Conservation (phyloP, 208 protist genomes). For the Wallacemonas rigidus region DNA sequence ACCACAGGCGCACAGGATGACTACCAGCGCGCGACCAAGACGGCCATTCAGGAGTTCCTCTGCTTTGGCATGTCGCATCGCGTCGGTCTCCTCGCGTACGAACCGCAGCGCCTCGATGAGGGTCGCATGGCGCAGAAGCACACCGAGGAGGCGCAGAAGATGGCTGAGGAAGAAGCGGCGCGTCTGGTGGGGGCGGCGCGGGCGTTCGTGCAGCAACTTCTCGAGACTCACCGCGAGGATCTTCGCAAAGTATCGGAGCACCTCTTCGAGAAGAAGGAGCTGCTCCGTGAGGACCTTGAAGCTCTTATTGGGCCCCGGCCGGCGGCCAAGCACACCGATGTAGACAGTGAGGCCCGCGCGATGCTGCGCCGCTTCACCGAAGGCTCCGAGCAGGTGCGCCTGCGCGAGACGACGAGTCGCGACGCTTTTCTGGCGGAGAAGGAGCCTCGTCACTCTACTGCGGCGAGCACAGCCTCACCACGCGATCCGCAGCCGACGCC, state of each 20-base stretch:
- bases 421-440: constrained; percentile 16
- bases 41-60: constrained; percentile 67
- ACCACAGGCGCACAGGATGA: constrained; percentile 93
- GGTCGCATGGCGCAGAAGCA: constrained; percentile 78
- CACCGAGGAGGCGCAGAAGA: constrained; percentile 52
- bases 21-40: constrained; percentile 90
- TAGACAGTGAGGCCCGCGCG: constrained; percentile 37
- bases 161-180: constrained; percentile 71
- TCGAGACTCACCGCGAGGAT: constrained; percentile 39
- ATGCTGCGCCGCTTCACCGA: constrained; percentile 53
- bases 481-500: background rate
- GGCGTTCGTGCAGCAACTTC: constrained; percentile 45
- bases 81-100: constrained; percentile 75
- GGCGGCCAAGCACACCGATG: constrained; percentile 18
- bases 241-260: constrained; percentile 47
- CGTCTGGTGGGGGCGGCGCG: constrained; percentile 59
- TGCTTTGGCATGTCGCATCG: constrained; percentile 77
- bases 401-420: constrained; percentile 30
- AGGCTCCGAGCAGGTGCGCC: constrained; percentile 45
- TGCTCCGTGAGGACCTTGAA: constrained; percentile 73
- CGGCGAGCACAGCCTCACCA: background rate
- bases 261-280: constrained; percentile 72
- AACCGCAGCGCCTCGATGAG: constrained; percentile 74
- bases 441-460: too few relatives aligned
- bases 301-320: constrained; percentile 52